Evolutionary conservation across 306 rosid genomes (phyloP).

Genomic region (Abrus precatorius): DNA sequence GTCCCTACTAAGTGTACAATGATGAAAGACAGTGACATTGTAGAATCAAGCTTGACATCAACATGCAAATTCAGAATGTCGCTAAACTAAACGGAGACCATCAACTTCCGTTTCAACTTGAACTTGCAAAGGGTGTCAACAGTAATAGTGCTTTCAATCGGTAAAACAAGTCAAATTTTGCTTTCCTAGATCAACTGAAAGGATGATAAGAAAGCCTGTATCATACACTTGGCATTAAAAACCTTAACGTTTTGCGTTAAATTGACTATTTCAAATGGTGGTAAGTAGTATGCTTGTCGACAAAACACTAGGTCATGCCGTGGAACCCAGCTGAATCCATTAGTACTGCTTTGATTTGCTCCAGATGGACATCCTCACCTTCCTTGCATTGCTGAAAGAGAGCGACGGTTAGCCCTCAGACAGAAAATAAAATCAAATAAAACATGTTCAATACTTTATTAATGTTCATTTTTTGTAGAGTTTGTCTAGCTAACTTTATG

Average conservation of each 20-base stretch:
- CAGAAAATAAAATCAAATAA: not conserved
- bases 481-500: too few relatives aligned
- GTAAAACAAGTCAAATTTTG: slow-evolving; percentile 1
- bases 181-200: slow-evolving; percentile 1
- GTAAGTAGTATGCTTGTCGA: not conserved
- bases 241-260: not conserved
- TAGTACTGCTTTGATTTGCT: slow-evolving; percentile 72
- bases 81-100: not conserved
- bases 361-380: slow-evolving; percentile 68
- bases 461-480: too few relatives aligned
- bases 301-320: slow-evolving; percentile 47
- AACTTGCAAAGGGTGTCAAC: not conserved
- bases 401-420: slow-evolving; percentile 5
- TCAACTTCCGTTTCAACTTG: not conserved
- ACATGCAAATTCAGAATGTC: not conserved
- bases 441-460: too few relatives aligned
- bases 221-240: slow-evolving; percentile 26
- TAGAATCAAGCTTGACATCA: not conserved
- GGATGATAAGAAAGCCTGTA: not conserved
- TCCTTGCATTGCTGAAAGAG: slow-evolving; percentile 69
- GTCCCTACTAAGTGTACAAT: not conserved
- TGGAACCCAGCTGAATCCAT: slow-evolving; percentile 71
- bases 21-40: not conserved
- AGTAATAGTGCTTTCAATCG: not conserved
- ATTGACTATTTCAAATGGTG: not conserved